Base-by-base conservation (phyloP, 2,329 filamentous ascomycete genomes). In the Penicillium corylophilum region DNA sequence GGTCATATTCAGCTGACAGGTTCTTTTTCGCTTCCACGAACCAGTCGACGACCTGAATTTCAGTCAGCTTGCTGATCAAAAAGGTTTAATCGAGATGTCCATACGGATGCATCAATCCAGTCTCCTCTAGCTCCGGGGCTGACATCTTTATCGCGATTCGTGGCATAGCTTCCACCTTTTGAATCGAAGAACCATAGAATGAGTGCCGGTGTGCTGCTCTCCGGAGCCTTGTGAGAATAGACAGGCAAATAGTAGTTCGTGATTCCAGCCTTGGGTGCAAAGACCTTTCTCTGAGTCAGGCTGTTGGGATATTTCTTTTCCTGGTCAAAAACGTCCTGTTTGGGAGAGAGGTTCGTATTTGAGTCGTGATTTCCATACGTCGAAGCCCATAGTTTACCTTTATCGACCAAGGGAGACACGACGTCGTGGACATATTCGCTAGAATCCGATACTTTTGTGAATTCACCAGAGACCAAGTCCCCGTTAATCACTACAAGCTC, bases 171-270 rank as follows among this genome's bases (percentile, higher is more conserved):
- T 7, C 84, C 84, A 31, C 85, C 85, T 15, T 81, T 76, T 49
- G 77, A 82, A 62, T 90, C 87, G 60, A 90, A 89, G 71, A 89
- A 89, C 84, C 86, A 90, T 1, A 90, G 72, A 0, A 90, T 62
- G 7, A 77, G 61, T 7, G 63, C 59, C 6, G 82, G 79, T 1
- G 41, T 44, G 10, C 35, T 38, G 18, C 51, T 50, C 15, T 63
- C 59, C 4, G 60, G 48, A 51, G 77, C 74, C 61, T 79, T 79
- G 44, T 64, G 53, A 10, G 70, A 64, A 59, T 79, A 82, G 2
- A 84, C 67, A 0, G 75, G 75, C 6, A 83, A 60, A 51, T 78
- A 82, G 63, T 83, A 84, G 56, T 84, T 84, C 9, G 77, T 78
- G 1, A 79, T 67, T 2, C 77, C 78, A 1, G 71, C 65, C 2